Percentiles rank a stretch among this genome's conserved stretches.
Conservation (phyloP, 805 yeast species). For the Zygosaccharomyces bailii region DNA sequence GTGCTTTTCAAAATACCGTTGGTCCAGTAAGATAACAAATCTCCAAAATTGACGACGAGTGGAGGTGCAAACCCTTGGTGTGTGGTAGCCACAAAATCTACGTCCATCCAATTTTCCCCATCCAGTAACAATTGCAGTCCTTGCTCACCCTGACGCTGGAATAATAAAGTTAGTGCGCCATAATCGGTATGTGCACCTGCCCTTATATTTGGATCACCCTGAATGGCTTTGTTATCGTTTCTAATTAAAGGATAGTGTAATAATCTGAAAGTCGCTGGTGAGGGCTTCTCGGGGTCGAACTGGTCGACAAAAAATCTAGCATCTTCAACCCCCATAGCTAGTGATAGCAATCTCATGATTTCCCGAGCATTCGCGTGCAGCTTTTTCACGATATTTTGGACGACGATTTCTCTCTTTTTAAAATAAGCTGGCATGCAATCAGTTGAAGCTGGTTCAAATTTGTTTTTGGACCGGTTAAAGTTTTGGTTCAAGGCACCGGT, state of each 20-base stretch:
- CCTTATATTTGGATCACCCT: conserved; percentile 54
- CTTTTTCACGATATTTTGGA: conserved; percentile 43
- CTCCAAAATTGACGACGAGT: conserved; percentile 74
- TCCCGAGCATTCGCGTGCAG: conserved; percentile 48
- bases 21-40: conserved; percentile 77
- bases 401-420: conserved; percentile 39
- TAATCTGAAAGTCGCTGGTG: conserved; percentile 67
- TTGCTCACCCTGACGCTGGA: conserved; percentile 67
- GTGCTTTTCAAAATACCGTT: conserved; percentile 72
- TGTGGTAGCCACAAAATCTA: conserved; percentile 54
- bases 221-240: conserved; percentile 28
- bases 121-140: conserved; percentile 51
- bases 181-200: conserved; percentile 90
- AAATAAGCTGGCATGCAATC: conserved; percentile 53
- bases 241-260: conserved; percentile 67
- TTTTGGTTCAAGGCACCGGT: conserved; percentile 42
- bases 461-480: conserved; percentile 10
- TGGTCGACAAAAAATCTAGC: conserved; percentile 61
- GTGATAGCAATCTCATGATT: conserved; percentile 55
- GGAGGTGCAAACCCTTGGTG: conserved; percentile 58
- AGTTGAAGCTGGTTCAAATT: conserved; percentile 22
- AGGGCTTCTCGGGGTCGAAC: conserved; percentile 48
- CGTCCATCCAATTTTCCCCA: conserved; percentile 57
- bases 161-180: conserved; percentile 68
- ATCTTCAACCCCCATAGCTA: conserved; percentile 56